Conservation (phyloP, 495 filamentous ascomycete genomes). For the Monascus purpureus region DNA sequence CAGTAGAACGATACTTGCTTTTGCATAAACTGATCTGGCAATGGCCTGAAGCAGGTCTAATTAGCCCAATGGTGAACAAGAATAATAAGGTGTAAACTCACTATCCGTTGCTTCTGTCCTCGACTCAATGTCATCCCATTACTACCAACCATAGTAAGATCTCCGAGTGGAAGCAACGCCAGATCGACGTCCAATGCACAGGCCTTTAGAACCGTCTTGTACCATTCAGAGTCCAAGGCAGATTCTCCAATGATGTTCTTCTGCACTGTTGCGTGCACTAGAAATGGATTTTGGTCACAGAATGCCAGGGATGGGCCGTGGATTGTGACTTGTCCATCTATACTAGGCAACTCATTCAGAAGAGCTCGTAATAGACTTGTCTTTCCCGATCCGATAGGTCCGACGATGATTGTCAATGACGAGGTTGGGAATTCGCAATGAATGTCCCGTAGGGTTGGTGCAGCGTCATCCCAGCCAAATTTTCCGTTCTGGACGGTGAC, state of each 20-base stretch:
- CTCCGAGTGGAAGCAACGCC: conserved; percentile 34
- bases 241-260: conserved; percentile 37
- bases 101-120: conserved; percentile 63
- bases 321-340: conserved; percentile 26
- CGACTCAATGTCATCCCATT: conserved; percentile 71
- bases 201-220: conserved; percentile 12
- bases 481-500: conserved; percentile 30
- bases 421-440: conserved; percentile 24
- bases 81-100: background rate
- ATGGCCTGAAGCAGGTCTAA: no score
- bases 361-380: conserved; percentile 43
- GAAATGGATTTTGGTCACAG: conserved; percentile 39
- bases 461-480: conserved; percentile 40
- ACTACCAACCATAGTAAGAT: conserved; percentile 65
- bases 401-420: conserved; percentile 38
- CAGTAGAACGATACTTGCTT: conserved; percentile 19
- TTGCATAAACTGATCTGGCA: conserved; percentile 28
- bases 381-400: conserved; percentile 49
- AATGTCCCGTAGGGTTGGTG: conserved; percentile 27
- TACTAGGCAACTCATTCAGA: conserved; percentile 38
- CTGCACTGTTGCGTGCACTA: conserved; percentile 43
- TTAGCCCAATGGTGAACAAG: no score
- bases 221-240: conserved; percentile 16
- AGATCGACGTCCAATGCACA: conserved; percentile 20
- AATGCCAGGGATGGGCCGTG: conserved; percentile 29